phyloP scores from a whole-genome alignment of 345 rosid genomes.

The Acer saccharum region DNA sequence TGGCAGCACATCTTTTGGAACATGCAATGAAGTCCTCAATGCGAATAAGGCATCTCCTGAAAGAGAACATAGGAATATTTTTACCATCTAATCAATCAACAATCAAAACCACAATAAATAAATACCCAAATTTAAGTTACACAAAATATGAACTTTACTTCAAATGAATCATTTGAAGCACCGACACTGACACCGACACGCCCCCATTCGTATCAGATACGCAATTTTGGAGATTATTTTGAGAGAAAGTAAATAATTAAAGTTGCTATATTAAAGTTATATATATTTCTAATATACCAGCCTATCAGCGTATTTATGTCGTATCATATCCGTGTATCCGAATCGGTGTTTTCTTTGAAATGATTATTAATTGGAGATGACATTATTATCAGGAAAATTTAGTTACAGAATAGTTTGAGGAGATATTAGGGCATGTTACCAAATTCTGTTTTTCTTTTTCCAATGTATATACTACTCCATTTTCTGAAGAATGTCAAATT shows the following conservation, averaged over 20 bases:
- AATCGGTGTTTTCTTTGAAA: neutral
- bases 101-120: conserved; percentile 6
- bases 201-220: too few relatives aligned
- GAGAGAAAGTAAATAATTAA: too few relatives aligned
- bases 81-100: conserved; percentile 26
- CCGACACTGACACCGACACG: too few relatives aligned
- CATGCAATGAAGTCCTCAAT: conserved; percentile 54
- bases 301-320: too few relatives aligned
- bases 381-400: too few relatives aligned
- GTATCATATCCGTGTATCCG: too few relatives aligned
- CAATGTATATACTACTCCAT: neutral
- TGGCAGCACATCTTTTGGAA: conserved; percentile 46
- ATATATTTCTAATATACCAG: too few relatives aligned
- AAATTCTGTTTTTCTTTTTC: neutral
- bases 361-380: neutral
- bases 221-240: too few relatives aligned
- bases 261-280: too few relatives aligned
- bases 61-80: conserved; percentile 27
- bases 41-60: conserved; percentile 77
- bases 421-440: neutral
- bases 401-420: neutral
- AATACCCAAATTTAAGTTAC: conserved; percentile 3
- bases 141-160: neutral
- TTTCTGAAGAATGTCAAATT: neutral
- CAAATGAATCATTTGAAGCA: too few relatives aligned